phyloP scores from a whole-genome alignment of 129 eudicot genomes.

The Escallonia herrerae region DNA sequence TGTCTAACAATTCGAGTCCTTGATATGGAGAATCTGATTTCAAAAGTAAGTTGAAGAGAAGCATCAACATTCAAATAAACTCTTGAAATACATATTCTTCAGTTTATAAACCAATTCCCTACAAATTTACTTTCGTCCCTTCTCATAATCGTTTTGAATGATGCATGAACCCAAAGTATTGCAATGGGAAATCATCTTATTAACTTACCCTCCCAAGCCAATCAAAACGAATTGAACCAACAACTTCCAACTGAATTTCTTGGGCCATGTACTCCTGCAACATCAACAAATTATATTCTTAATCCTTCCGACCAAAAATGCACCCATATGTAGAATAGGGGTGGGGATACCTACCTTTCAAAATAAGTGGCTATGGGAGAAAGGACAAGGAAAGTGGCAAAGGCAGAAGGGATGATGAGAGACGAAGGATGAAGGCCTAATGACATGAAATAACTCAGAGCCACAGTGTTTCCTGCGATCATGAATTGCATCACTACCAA shows the following conservation, averaged over 20 bases:
- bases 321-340: no score
- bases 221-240: constrained; percentile 43
- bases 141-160: no score
- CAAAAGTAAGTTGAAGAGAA: no score
- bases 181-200: not conserved
- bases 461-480: constrained; percentile 45
- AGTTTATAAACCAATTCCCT: no score
- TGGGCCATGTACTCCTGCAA: constrained; percentile 61
- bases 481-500: constrained; percentile 46
- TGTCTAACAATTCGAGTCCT: no score
- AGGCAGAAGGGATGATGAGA: constrained; percentile 43
- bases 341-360: constrained; percentile 31
- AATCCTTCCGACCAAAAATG: no score
- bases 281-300: not conserved
- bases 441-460: constrained; percentile 42
- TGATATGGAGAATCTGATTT: no score
- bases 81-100: no score
- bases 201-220: constrained; percentile 52
- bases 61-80: no score
- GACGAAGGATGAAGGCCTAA: constrained; percentile 40
- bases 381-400: constrained; percentile 49
- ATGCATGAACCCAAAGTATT: no score
- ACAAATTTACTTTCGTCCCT: no score
- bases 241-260: constrained; percentile 25
- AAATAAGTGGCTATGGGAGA: constrained; percentile 41